These are phyloP conservation scores for Alternaria conjuncta DNA, from an alignment of 2,329 filamentous ascomycete genomes.

Conservation along the genomic window DNA sequence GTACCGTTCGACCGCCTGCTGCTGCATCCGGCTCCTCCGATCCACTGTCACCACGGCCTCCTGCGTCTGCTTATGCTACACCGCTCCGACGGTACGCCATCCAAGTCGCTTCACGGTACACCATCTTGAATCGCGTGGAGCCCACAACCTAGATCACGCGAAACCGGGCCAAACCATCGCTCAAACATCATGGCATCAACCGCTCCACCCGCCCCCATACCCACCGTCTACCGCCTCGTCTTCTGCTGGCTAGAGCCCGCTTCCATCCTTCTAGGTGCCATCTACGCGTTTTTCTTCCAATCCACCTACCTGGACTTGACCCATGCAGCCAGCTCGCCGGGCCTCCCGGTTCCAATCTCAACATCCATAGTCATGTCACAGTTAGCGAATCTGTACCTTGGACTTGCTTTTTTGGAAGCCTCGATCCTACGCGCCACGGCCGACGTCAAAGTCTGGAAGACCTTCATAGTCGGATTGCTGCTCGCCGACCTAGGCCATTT, in stretches of 20 bases:
- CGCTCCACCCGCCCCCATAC: conserved; percentile 55
- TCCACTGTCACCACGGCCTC: not conserved
- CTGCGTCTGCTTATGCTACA: not conserved
- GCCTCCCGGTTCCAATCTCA: conserved; percentile 59
- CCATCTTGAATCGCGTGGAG: conserved; percentile 12
- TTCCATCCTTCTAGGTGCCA: conserved; percentile 60
- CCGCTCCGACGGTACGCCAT: conserved; percentile 4
- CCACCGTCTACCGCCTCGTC: conserved; percentile 70
- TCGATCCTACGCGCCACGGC: conserved; percentile 73
- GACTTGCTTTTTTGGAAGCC: conserved; percentile 79
- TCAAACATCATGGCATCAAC: conserved; percentile 21
- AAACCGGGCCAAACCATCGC: conserved; percentile 9
- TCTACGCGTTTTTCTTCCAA: conserved; percentile 60
- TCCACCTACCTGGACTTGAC: conserved; percentile 69
- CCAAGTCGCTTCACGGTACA: not conserved
- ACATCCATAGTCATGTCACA: conserved; percentile 74
- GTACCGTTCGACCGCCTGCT: not conserved
- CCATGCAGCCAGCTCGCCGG: conserved; percentile 60
- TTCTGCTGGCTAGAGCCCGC: conserved; percentile 75
- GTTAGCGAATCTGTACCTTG: conserved; percentile 78
- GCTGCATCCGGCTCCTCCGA: not conserved
- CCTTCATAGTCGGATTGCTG: conserved; percentile 70
- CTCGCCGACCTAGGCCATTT: conserved; percentile 80
- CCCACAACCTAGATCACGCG: conserved; percentile 11
- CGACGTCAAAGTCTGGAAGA: conserved; percentile 73